phyloP scores from a whole-genome alignment of 2,329 filamentous ascomycete species.

The Botrytis deweyae region DNA sequence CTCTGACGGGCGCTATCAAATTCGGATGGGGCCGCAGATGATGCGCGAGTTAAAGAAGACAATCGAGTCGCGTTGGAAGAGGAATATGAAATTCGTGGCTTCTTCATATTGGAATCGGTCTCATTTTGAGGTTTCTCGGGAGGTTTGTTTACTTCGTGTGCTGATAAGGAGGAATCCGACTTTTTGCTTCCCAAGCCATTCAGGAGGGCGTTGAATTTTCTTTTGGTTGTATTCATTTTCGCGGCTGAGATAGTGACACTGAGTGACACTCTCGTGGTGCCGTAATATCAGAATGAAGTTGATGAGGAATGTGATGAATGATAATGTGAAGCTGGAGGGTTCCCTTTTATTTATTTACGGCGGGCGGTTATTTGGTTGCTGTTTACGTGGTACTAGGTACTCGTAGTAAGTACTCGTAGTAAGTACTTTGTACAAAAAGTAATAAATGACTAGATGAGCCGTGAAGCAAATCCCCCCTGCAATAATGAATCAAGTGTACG shows the following conservation, averaged over 20 bases:
- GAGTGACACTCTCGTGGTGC: constrained; percentile 6
- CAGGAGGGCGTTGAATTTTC: constrained; percentile 76
- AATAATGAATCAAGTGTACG: neutral
- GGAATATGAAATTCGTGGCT: constrained; percentile 34
- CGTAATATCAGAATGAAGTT: neutral
- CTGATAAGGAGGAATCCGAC: constrained; percentile 45
- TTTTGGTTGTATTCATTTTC: constrained; percentile 72
- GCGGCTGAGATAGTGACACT: neutral
- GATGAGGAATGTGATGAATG: neutral
- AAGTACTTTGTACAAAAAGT: neutral
- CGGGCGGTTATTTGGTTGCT: neutral
- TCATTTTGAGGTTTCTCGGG: constrained; percentile 39
- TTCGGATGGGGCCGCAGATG: constrained; percentile 5
- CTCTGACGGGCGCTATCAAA: constrained; percentile 32
- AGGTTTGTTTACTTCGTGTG: constrained; percentile 42
- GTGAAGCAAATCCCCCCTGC: neutral
- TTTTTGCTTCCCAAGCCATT: constrained; percentile 58
- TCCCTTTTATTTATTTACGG: neutral
- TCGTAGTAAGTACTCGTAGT: too few species aligned
- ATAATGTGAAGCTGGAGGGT: neutral
- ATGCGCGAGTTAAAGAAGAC: constrained; percentile 18
- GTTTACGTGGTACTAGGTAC: too few species aligned
- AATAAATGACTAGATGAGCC: neutral
- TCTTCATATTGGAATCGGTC: constrained; percentile 34
- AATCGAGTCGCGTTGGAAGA: constrained; percentile 22